Conservation (phyloP, 331 rosid species). For the Saraca asoca region DNA sequence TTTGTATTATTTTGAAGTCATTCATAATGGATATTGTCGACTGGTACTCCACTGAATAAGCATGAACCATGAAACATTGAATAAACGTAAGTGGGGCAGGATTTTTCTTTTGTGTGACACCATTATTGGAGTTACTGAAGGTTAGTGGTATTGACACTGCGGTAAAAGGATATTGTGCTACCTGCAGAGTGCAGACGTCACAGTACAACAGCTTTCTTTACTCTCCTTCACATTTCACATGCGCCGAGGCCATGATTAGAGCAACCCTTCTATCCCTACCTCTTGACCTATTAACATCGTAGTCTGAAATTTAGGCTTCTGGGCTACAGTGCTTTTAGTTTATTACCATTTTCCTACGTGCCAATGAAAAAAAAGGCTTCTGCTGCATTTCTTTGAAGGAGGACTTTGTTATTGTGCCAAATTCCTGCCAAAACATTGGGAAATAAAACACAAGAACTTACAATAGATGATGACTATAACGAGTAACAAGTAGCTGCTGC, state of each 20-base stretch:
- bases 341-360: conserved; percentile 29
- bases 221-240: conserved; percentile 38
- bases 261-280: conserved; percentile 50
- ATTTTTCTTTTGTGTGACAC: conserved; percentile 18
- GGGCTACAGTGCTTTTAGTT: conserved; percentile 45
- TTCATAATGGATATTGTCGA: conserved; percentile 27
- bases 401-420: conserved; percentile 35
- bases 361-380: not conserved
- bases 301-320: conserved; percentile 62
- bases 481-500: conserved; percentile 53
- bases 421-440: conserved; percentile 34
- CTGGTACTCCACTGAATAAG: conserved; percentile 18
- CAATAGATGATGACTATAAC: conserved; percentile 39
- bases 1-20: conserved; percentile 25
- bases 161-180: conserved; percentile 21
- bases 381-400: conserved; percentile 36
- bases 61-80: not conserved
- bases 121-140: conserved; percentile 10
- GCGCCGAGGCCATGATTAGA: conserved; percentile 53
- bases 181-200: not conserved
- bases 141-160: conserved; percentile 24
- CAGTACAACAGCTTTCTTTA: conserved; percentile 8
- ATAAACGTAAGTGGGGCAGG: conserved; percentile 8
- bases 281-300: conserved; percentile 59
- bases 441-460: conserved; percentile 47